These are phyloP conservation scores for Solanum bukasovii DNA, from an alignment of 257 asterid species.

Conservation along the genomic window DNA sequence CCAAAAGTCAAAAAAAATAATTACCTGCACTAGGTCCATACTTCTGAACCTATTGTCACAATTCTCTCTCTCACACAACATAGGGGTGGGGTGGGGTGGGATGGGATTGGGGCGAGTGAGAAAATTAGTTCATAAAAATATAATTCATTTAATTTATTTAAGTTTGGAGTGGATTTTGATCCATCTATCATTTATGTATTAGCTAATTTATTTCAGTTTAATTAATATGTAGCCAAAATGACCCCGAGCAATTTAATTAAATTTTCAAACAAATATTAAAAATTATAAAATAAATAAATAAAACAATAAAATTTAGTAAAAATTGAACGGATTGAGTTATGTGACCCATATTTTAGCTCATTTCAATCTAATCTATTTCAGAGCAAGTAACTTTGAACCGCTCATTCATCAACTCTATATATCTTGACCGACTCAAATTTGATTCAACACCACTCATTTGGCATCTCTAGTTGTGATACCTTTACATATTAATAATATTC, in stretches of 20 bases:
- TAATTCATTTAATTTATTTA: too few species aligned
- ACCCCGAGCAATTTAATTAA: not conserved
- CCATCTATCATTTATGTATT: too few species aligned
- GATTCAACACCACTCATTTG: too few species aligned
- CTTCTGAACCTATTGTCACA: not conserved
- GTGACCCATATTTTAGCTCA: not conserved
- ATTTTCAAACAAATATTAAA: not conserved
- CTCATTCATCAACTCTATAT: too few species aligned
- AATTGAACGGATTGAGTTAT: not conserved
- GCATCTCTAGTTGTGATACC: not conserved
- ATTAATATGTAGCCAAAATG: not conserved
- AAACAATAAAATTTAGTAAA: not conserved
- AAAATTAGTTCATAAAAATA: too few species aligned
- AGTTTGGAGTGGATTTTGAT: not conserved
- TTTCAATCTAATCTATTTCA: too few species aligned
- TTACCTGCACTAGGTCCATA: not conserved
- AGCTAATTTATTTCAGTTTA: not conserved
- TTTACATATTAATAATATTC: not conserved
- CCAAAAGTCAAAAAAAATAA: not conserved
- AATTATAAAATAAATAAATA: too few species aligned
- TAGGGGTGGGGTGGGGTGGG: not conserved
- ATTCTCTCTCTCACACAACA: not conserved
- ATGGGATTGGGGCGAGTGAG: not conserved
- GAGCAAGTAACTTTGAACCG: not conserved
- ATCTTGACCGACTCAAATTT: too few species aligned